A percentile compares a stretch with the other conserved stretches of the same genome.
Evolutionary conservation across 2,329 filamentous ascomycete genomes (phyloP).

Genomic region (Hypomyces perniciosus): DNA sequence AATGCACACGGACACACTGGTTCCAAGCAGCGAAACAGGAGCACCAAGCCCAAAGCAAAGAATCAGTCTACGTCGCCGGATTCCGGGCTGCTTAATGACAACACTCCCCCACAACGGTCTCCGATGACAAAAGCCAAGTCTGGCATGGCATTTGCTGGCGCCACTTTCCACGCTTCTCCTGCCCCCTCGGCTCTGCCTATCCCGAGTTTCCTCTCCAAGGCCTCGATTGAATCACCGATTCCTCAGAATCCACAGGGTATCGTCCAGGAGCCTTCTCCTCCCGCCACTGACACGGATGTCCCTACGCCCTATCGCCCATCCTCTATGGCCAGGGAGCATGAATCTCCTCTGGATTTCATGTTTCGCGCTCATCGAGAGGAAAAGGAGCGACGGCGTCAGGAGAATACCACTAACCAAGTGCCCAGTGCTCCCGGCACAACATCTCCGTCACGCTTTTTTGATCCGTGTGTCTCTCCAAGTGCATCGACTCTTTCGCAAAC

Average conservation of each 20-base stretch:
- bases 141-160: conserved; percentile 72
- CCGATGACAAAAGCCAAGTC: conserved; percentile 39
- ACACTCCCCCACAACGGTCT: conserved; percentile 38
- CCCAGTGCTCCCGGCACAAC: conserved; percentile 40
- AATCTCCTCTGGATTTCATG: conserved; percentile 82
- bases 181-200: conserved; percentile 85
- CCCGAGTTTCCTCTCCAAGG: conserved; percentile 77
- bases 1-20: conserved; percentile 19
- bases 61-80: conserved; percentile 35
- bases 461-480: conserved; percentile 19
- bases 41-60: conserved; percentile 27
- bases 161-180: conserved; percentile 91
- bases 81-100: conserved; percentile 33
- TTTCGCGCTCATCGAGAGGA: conserved; percentile 84
- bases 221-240: conserved; percentile 58
- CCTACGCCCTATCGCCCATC: conserved; percentile 38
- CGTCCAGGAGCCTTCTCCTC: conserved; percentile 42
- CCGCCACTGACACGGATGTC: conserved; percentile 47
- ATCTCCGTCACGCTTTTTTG: conserved; percentile 39
- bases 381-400: conserved; percentile 54
- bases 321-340: conserved; percentile 32
- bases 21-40: conserved; percentile 26
- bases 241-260: conserved; percentile 30
- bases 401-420: conserved; percentile 42
- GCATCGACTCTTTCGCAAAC: conserved; percentile 21